A percentile compares a stretch with the other conserved stretches of the same genome.
phyloP scores from a whole-genome alignment of 352 stramenopile genomes.

The Pythium folliculosum region DNA sequence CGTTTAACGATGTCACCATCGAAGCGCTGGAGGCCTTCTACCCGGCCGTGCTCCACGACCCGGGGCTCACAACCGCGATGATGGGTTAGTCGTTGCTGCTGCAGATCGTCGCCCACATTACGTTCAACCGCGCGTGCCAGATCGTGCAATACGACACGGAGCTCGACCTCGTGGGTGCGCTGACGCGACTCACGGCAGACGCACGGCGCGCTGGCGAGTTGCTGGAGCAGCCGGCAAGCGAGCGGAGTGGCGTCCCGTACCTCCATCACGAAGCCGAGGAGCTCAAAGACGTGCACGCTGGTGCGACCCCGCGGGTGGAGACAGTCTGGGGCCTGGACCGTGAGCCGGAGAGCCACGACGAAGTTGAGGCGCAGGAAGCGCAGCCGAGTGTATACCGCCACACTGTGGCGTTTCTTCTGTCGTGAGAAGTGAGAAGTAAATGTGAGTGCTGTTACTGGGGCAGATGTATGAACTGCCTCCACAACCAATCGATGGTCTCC shows the following conservation, averaged over 20 bases:
- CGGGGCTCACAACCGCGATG: not conserved
- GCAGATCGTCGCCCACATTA: not conserved
- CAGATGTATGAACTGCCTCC: too few species aligned
- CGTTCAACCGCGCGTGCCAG: not conserved
- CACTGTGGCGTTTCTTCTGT: not conserved
- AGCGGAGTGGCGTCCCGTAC: not conserved
- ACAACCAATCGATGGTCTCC: too few species aligned
- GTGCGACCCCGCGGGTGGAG: not conserved
- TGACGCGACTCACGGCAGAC: not conserved
- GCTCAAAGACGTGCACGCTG: not conserved
- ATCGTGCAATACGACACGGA: conserved; percentile 4
- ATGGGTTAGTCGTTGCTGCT: not conserved
- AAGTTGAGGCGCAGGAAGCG: not conserved
- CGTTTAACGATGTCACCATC: not conserved
- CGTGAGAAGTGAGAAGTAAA: not conserved
- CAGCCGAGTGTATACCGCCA: not conserved
- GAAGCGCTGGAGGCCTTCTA: not conserved
- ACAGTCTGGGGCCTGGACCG: not conserved
- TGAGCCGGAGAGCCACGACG: not conserved
- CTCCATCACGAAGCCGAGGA: not conserved
- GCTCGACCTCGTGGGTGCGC: not conserved
- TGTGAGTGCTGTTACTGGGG: too few species aligned
- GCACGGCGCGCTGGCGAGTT: not conserved
- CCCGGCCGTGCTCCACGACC: not conserved
- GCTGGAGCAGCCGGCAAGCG: not conserved